phyloP scores from a whole-genome alignment of 139 green algal genomes.

The Marvania coccoides region DNA sequence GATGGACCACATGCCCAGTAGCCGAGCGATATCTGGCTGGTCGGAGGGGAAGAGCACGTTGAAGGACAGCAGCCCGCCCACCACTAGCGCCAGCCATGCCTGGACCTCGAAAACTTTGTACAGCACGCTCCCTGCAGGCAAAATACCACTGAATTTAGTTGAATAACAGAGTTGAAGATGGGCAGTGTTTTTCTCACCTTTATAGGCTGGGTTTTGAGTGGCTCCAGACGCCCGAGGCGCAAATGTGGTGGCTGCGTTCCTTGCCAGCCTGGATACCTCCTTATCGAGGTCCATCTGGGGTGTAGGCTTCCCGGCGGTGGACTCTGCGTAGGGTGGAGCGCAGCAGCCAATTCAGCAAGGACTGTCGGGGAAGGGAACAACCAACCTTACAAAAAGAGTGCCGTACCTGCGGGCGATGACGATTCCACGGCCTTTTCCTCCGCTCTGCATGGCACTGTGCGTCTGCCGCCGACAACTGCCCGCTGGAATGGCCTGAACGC shows the following conservation, averaged over 20 bases:
- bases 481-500: neutral
- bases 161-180: neutral
- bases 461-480: neutral
- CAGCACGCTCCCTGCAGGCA: constrained; percentile 44
- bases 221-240: constrained; percentile 66
- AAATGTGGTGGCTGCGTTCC: constrained; percentile 73
- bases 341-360: too few species aligned
- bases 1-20: constrained; percentile 93
- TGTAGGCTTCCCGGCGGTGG: neutral
- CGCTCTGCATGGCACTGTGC: neutral
- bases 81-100: constrained; percentile 63
- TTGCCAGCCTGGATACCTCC: constrained; percentile 51
- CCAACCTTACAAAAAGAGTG: too few species aligned
- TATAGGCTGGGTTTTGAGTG: constrained; percentile 80
- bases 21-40: constrained; percentile 77
- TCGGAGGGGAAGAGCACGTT: constrained; percentile 94
- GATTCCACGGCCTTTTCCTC: neutral
- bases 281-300: constrained; percentile 13
- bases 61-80: constrained; percentile 86
- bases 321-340: too few species aligned
- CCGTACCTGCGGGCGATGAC: neutral
- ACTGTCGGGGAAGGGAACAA: too few species aligned
- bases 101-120: constrained; percentile 77
- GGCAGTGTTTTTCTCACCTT: constrained; percentile 38
- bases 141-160: neutral